Evolutionary conservation across 192 early-diverging fungal genomes (phyloP).

Genomic region (Funneliformis geosporum): DNA sequence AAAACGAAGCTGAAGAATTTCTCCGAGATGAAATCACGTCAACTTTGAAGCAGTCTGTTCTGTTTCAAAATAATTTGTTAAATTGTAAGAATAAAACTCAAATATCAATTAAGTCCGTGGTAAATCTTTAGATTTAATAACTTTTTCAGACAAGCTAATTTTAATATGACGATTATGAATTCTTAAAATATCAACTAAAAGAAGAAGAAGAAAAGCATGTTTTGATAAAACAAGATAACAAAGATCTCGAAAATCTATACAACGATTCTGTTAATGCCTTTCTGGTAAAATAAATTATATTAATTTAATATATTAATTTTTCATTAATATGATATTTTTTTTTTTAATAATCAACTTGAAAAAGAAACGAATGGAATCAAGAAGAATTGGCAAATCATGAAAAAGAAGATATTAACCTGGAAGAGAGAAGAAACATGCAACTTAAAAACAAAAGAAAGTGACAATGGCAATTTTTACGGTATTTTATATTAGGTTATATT

Average conservation of each 20-base stretch:
- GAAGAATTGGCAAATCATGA: slow-evolving; percentile 70
- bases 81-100: slow-evolving; percentile 62
- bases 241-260: no score
- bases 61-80: slow-evolving; percentile 71
- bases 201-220: slow-evolving; percentile 60
- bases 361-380: slow-evolving; percentile 54
- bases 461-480: slow-evolving; percentile 65
- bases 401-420: slow-evolving; percentile 75
- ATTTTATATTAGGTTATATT: neutral
- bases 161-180: neutral
- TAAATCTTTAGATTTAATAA: slow-evolving; percentile 20
- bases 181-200: slow-evolving; percentile 55
- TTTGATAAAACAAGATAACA: no score
- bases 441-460: slow-evolving; percentile 76
- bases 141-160: neutral
- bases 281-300: neutral
- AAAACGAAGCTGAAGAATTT: slow-evolving; percentile 79
- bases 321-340: neutral
- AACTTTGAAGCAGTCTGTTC: slow-evolving; percentile 65
- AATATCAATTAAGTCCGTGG: slow-evolving; percentile 47
- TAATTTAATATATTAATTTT: neutral
- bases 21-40: slow-evolving; percentile 81
- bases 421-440: slow-evolving; percentile 84
- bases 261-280: neutral
- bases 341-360: slow-evolving; percentile 49